Percentiles rank a stretch among this genome's conserved stretches.
Evolutionary conservation across 2,329 filamentous ascomycete genomes (phyloP).

Genomic region (Arthroderma sp.): DNA sequence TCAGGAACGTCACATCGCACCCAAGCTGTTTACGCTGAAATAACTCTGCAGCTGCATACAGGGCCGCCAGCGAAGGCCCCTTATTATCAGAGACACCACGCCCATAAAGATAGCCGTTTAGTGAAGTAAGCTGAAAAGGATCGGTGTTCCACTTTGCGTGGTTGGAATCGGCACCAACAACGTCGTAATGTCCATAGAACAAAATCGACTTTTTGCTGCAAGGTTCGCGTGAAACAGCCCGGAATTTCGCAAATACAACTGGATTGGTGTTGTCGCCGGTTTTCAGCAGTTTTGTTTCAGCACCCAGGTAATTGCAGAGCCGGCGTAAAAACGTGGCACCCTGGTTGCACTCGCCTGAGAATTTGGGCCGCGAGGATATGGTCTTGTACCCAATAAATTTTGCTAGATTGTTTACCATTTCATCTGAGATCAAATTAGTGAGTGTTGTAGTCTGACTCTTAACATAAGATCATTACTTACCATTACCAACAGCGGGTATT

Average conservation of each 20-base stretch:
- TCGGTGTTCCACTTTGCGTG: conserved; percentile 74
- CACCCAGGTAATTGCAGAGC: conserved; percentile 84
- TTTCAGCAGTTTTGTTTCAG: conserved; percentile 78
- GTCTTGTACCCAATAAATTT: conserved; percentile 89
- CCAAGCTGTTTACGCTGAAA: conserved; percentile 69
- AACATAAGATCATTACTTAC: conserved; percentile 20
- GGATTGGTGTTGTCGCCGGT: conserved; percentile 71
- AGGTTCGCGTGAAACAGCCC: conserved; percentile 35
- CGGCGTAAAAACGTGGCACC: conserved; percentile 83
- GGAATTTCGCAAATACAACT: conserved; percentile 83
- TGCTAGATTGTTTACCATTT: conserved; percentile 55
- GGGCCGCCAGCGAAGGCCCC: conserved; percentile 81
- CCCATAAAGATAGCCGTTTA: conserved; percentile 87
- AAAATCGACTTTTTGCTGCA: conserved; percentile 62
- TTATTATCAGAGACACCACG: conserved; percentile 98
- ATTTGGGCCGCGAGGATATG: conserved; percentile 73
- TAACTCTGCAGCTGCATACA: conserved; percentile 86
- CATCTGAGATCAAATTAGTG: conserved; percentile 25
- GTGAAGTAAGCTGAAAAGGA: conserved; percentile 77
- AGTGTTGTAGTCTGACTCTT: background rate
- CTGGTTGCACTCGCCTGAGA: conserved; percentile 80
- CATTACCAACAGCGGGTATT: conserved; percentile 43
- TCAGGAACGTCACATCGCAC: conserved; percentile 70
- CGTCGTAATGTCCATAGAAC: conserved; percentile 97
- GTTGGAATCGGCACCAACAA: conserved; percentile 77